Conservation (phyloP, 768 basidiomycete genomes). For the Sporobolomyces roseus region DNA sequence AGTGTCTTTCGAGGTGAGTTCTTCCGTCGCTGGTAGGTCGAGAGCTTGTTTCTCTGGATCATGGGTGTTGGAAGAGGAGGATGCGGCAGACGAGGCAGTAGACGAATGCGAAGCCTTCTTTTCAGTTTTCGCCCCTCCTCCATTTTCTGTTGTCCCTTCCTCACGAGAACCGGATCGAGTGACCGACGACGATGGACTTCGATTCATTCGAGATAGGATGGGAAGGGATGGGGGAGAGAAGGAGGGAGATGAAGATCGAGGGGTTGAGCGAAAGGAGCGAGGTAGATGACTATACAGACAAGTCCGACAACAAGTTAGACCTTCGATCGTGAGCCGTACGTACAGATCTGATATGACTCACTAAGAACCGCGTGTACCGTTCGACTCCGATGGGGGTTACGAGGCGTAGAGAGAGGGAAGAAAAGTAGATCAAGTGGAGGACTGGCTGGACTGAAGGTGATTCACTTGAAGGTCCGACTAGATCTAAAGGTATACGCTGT, state of each 20-base stretch:
- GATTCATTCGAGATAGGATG: neutral
- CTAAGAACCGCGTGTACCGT: neutral
- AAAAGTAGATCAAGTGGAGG: too few relatives aligned
- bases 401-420: neutral
- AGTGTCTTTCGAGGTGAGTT: neutral
- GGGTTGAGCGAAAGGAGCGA: neutral
- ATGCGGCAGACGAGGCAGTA: neutral
- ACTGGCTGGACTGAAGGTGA: too few relatives aligned
- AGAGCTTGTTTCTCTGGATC: constrained; percentile 20
- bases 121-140: neutral
- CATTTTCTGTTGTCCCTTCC: too few relatives aligned
- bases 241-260: neutral
- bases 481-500: too few relatives aligned
- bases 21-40: neutral
- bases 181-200: constrained; percentile 18
- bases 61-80: neutral
- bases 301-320: neutral
- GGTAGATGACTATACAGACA: neutral
- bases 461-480: too few relatives aligned
- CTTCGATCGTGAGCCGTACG: neutral
- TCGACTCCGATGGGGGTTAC: neutral
- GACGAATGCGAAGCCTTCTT: neutral
- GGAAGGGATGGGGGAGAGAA: neutral
- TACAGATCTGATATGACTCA: neutral
- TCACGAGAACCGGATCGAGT: constrained; percentile 18